These are phyloP conservation scores for Cutaneotrichosporon mucoides DNA, from an alignment of 1,284 basidiomycete genomes.

Conservation along the genomic window DNA sequence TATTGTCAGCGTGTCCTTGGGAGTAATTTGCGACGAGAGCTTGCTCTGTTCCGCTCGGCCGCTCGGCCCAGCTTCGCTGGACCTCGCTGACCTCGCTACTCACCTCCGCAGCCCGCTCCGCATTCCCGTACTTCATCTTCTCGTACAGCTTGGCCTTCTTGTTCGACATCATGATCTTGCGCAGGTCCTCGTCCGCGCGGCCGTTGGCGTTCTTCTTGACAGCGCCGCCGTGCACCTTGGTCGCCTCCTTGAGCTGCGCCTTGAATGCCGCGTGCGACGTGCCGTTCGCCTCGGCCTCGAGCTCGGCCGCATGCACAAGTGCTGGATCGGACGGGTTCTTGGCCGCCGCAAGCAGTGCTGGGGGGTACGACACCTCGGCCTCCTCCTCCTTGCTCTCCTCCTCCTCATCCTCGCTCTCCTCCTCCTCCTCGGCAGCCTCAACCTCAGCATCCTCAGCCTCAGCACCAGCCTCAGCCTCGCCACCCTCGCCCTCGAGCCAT, in stretches of 20 bases:
- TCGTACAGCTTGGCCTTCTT: constrained; percentile 94
- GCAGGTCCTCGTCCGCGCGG: constrained; percentile 75
- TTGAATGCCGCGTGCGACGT: constrained; percentile 79
- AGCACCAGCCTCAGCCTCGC: constrained; percentile 42
- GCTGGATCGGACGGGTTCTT: constrained; percentile 61
- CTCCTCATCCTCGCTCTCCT: constrained; percentile 38
- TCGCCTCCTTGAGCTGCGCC: constrained; percentile 67
- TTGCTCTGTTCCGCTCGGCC: too few relatives aligned
- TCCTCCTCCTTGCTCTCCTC: constrained; percentile 34
- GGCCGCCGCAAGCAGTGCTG: constrained; percentile 58
- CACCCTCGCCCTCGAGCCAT: constrained; percentile 52
- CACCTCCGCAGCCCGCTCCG: constrained; percentile 77
- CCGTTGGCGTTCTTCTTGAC: constrained; percentile 30
- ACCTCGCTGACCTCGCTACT: constrained; percentile 31
- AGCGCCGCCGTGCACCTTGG: constrained; percentile 53
- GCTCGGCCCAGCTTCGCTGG: too few relatives aligned
- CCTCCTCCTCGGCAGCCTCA: constrained; percentile 26
- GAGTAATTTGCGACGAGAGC: too few relatives aligned
- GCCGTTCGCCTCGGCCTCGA: constrained; percentile 88
- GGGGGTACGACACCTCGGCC: constrained; percentile 43
- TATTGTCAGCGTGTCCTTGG: not conserved
- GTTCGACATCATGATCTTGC: constrained; percentile 98
- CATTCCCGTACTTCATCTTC: constrained; percentile 85
- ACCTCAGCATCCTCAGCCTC: constrained; percentile 44
- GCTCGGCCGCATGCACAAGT: constrained; percentile 79